Conservation (phyloP, 225 moss, liverwort and hornwort species). For the Rhytidiadelphus loreus region DNA sequence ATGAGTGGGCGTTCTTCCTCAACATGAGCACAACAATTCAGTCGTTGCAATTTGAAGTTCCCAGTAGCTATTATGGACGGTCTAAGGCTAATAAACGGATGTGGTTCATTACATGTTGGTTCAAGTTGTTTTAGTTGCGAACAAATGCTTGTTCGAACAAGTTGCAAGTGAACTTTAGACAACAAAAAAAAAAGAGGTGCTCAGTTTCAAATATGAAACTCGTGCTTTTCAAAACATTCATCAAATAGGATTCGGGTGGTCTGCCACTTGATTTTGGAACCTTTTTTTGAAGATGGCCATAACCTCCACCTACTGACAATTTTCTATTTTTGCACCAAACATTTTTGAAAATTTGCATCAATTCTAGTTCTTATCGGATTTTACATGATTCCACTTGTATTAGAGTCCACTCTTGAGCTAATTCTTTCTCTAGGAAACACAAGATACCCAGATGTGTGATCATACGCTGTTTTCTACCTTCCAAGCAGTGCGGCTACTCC, state of each 20-base stretch:
- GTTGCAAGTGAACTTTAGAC: fast-evolving
- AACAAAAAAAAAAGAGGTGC: too few species aligned
- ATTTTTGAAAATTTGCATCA: not conserved
- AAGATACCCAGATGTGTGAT: not conserved
- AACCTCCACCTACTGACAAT: fast-evolving
- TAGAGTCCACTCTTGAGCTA: not conserved
- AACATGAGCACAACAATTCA: too few species aligned
- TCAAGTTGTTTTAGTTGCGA: too few species aligned
- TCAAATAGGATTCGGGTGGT: fast-evolving
- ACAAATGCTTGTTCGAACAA: not conserved
- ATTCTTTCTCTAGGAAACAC: too few species aligned
- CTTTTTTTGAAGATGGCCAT: not conserved
- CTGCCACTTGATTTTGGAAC: too few species aligned
- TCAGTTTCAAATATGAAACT: not conserved
- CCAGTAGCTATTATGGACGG: too few species aligned
- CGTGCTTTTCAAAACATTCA: not conserved
- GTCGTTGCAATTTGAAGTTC: too few species aligned
- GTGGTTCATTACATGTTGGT: too few species aligned
- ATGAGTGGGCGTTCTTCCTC: too few species aligned
- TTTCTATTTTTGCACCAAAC: not conserved
- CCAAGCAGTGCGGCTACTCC: not conserved
- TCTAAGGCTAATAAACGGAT: too few species aligned
- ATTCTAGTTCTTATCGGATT: fast-evolving
- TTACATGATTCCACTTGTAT: not conserved
- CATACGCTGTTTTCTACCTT: too few species aligned